Base-by-base conservation (phyloP, 2,329 filamentous ascomycete genomes). In the Penicillium sp. region DNA sequence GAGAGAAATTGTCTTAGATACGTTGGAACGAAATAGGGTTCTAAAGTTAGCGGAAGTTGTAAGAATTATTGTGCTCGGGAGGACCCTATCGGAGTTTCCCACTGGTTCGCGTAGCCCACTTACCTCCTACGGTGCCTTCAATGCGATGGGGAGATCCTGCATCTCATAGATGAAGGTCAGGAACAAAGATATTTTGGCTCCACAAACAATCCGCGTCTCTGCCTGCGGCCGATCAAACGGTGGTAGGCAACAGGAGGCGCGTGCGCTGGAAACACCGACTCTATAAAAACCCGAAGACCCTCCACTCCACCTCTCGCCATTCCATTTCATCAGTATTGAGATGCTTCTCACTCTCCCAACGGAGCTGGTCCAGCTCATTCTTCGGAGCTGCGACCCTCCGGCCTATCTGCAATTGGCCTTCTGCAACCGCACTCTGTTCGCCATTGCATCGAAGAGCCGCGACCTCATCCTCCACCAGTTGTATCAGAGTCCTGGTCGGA, bases 341-440 rank as follows among this genome's bases (percentile, higher is more conserved):
- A 68, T 69, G 68, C 52, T 74, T 14, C 59, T 70, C 13, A 44
- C 65, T 30, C 63, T 76, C n/a, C 73, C 74, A 7, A 51, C 63
- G 22, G 72, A 76, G 59, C 57, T 76, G 30, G 63, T 76, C 22
- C 68, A 72, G 51, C 65, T 69, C 30, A 57, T 76, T 40, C 57
- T 76, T 24, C 56, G 63, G 31, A 55, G 64, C 38, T 66, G 64
- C 44, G 67, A 63, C 4, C 69, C 70, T 6, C 57, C 69, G 18
- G 62, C 64, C 24, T 76, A 70, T 50, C 51, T 76, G 40, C 71
- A 76, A 50, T 56, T 66, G 6, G 69, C 71, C 14, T 63, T 67
- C 16, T 61, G 68, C 35, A 74, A 71, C 53, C 68, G 58, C n/a
- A 56, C 59, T 35, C 58, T 76, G 11, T 67, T 69, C 55, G 51